Conservation (phyloP, 345 rosid species). For the Fremontodendron californicum region DNA sequence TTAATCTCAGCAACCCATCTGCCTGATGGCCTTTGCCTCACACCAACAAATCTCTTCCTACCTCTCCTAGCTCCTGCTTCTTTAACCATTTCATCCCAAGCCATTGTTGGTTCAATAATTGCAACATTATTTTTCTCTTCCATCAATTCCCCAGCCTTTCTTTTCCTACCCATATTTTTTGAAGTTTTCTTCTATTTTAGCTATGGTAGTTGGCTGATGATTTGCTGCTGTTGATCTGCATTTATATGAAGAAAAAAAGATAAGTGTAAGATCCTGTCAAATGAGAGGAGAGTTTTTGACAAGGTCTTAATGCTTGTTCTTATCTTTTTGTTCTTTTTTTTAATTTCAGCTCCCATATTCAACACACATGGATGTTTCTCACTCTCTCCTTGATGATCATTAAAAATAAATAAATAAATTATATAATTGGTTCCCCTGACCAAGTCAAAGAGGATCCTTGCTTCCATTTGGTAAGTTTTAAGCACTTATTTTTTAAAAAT, state of each 20-base stretch:
- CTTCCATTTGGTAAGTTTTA: not conserved
- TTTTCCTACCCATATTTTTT: conserved; percentile 47
- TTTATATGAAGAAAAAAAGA: conserved; percentile 18
- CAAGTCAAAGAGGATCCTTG: conserved; percentile 14
- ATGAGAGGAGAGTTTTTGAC: conserved; percentile 24
- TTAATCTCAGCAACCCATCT: conserved; percentile 63
- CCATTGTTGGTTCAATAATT: conserved; percentile 26
- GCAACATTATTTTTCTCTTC: conserved; percentile 16
- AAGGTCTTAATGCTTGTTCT: conserved; percentile 30
- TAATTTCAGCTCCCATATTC: conserved; percentile 13
- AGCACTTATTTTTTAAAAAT: not conserved
- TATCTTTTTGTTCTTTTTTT: conserved; percentile 27
- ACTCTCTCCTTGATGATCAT: not conserved
- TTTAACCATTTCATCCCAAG: conserved; percentile 49
- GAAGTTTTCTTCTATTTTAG: not conserved
- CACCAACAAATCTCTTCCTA: conserved; percentile 48
- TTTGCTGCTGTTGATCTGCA: not conserved
- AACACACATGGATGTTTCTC: conserved; percentile 26
- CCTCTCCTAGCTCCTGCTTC: conserved; percentile 43
- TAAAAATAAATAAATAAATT: not conserved
- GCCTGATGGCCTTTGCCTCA: conserved; percentile 53
- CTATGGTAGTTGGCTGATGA: not conserved
- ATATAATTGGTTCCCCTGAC: conserved; percentile 24
- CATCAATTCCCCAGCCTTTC: conserved; percentile 30
- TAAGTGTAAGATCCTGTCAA: conserved; percentile 30